These are phyloP conservation scores for Cenchrus fungigraminus DNA, from an alignment of 176 grass and related monocot species.

Conservation along the genomic window DNA sequence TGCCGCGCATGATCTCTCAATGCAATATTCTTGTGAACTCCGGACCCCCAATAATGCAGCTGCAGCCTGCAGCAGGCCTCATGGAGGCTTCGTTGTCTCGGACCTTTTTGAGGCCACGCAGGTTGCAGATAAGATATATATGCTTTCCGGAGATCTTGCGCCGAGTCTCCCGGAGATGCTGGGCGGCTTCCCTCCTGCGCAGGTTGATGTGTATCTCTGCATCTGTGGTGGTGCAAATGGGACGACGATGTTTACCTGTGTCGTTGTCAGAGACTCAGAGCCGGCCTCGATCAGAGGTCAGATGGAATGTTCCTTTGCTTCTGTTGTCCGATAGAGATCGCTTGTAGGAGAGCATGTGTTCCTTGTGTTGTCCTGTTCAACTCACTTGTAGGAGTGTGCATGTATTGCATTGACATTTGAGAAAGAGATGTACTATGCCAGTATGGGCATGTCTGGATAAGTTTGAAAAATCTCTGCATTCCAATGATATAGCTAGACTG, in stretches of 20 bases:
- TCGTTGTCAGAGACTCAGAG: not conserved
- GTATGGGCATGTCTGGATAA: not conserved
- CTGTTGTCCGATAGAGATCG: not conserved
- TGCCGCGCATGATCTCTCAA: constrained; percentile 26
- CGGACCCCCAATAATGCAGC: constrained; percentile 17
- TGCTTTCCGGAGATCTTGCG: constrained; percentile 16
- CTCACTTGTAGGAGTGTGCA: not conserved
- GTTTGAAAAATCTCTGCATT: not conserved
- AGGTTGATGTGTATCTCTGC: not conserved
- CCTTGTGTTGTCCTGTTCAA: not conserved
- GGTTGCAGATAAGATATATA: constrained; percentile 12
- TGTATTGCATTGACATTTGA: not conserved
- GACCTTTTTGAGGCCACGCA: not conserved
- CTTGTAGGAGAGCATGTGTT: not conserved
- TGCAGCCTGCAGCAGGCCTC: not conserved
- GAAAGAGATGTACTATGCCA: not conserved
- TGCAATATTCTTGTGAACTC: not conserved
- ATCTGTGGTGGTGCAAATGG: constrained; percentile 9
- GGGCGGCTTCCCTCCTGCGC: constrained; percentile 5
- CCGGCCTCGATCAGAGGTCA: not conserved
- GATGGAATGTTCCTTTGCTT: not conserved
- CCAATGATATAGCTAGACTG: not conserved
- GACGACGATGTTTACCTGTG: constrained; percentile 4
- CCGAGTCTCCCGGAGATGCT: not conserved
- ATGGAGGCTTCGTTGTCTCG: constrained; percentile 19